phyloP scores from a whole-genome alignment of 441 rosid genomes.

The Brassica hybrid region DNA sequence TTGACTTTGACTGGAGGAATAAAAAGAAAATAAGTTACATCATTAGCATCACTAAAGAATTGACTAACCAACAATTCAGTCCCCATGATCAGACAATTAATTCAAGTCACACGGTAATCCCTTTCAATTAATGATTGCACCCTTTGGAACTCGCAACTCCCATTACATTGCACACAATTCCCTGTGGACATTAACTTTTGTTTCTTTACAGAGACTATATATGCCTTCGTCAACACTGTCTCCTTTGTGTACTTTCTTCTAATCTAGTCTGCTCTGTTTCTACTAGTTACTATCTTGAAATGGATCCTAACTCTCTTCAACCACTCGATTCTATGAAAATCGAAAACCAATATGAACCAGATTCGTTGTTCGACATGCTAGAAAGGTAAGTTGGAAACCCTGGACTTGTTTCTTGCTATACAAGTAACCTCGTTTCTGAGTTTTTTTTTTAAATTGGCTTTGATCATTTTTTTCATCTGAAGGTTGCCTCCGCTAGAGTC shows the following conservation, averaged over 20 bases:
- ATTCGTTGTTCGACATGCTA: slow-evolving; percentile 32
- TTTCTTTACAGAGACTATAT: not conserved
- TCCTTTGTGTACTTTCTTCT: not conserved
- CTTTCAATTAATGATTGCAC: slow-evolving; percentile 33
- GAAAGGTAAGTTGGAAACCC: slow-evolving; percentile 22
- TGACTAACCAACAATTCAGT: slow-evolving; percentile 33
- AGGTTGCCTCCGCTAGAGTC: slow-evolving; percentile 45
- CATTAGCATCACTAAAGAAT: slow-evolving; percentile 16
- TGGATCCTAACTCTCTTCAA: slow-evolving; percentile 32
- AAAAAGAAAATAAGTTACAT: not conserved
- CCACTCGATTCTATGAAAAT: not conserved
- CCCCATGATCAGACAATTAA: slow-evolving; percentile 36
- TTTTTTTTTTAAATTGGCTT: not conserved
- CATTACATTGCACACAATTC: slow-evolving; percentile 36
- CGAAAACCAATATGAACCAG: slow-evolving; percentile 23
- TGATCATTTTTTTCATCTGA: not conserved
- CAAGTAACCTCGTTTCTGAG: slow-evolving; percentile 9
- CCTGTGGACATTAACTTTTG: slow-evolving; percentile 15
- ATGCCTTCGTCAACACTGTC: not conserved
- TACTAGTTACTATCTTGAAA: not conserved
- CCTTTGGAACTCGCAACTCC: slow-evolving; percentile 46
- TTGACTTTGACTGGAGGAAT: slow-evolving; percentile 36
- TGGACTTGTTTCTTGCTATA: slow-evolving; percentile 11
- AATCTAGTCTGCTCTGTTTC: not conserved
- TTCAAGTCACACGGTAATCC: slow-evolving; percentile 25